Conservation (phyloP, 2,329 filamentous ascomycete genomes). For the Fusarium algeriense region DNA sequence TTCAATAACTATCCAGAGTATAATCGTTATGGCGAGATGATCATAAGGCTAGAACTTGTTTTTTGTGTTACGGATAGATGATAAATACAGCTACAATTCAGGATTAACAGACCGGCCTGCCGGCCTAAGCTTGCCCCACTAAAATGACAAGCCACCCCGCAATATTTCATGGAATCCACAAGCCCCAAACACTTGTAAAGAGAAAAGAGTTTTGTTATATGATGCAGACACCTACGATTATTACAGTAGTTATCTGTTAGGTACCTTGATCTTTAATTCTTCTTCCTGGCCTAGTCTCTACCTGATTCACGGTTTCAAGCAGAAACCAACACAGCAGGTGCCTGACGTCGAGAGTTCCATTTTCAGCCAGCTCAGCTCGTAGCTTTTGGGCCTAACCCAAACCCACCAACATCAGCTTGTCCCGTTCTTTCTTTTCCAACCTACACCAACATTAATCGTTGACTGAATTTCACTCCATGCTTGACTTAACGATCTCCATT, state of each 20-base stretch:
- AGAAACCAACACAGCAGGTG: conserved; percentile 10
- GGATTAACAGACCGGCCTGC: conserved; percentile 16
- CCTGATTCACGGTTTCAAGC: background rate
- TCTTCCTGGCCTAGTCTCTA: conserved; percentile 1
- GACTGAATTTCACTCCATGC: conserved; percentile 31
- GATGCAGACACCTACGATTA: conserved; percentile 1
- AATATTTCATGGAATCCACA: conserved; percentile 25
- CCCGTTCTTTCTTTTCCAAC: conserved; percentile 23
- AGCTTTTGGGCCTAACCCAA: conserved; percentile 28
- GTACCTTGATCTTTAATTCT: background rate
- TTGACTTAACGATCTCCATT: conserved; percentile 30
- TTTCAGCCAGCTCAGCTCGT: conserved; percentile 27
- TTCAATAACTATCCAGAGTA: background rate
- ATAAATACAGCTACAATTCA: conserved; percentile 6
- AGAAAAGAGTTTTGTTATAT: conserved; percentile 18
- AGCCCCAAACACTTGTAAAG: background rate
- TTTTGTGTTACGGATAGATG: conserved; percentile 1
- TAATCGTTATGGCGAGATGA: background rate
- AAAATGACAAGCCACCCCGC: conserved; percentile 44
- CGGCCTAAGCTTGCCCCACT: conserved; percentile 34
- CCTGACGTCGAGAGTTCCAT: conserved; percentile 36
- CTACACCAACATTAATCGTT: conserved; percentile 10
- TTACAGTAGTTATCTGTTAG: background rate
- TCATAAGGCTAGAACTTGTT: conserved; percentile 28
- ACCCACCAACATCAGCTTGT: conserved; percentile 32